Evolutionary conservation across 179 eudicot genomes (phyloP), one percentile per base, ranked within the genome.

Genomic region (Patellifolia procumbens): DNA sequence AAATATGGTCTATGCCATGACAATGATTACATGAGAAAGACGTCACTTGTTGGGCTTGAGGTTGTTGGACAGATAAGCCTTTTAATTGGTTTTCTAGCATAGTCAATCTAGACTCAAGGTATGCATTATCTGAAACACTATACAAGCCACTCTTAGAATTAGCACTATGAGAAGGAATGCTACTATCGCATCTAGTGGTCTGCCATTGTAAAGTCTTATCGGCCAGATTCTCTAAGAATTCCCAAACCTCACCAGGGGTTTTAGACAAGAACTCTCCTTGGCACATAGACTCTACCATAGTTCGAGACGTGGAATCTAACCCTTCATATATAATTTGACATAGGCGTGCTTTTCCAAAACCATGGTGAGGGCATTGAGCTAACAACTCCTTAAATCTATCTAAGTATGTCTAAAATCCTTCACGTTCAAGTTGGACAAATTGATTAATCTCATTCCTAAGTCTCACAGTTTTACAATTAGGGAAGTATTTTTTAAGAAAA

Each of bases 241-340:
- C 56, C 56, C 72, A 28, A 0, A 37, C 56, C 10, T 68, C 72
- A 24, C 39, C 49, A 19, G 5, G 5, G 19, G 4, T 66, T n/a
- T 39, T 6, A 66, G 13, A 19, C 49, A 66, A 66, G 16, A 66
- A 66, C 2, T 34, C 28, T 16, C 69, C 46, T 20, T 65, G 43
- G 35, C 48, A 65, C 46, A 65, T 65, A 65, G 69, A 65, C 24
- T 66, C 70, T 17, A 66, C 26, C 49, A 39, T 66, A 66, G 48
- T 66, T 42, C 49, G 37, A 66, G 70, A 59, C 10, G 5, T 37
- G 7, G 42, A 8, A 37, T 37, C 42, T 37, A 37, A 37, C 42
- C 42, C 42, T 37, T 37, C 42, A 26, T 11, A 59, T 2, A 19
- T 17, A 51, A 51, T 51, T 51, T 51, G n/a, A 51, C 29, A n/a